Evolutionary conservation across 148 eudicot species (phyloP).

Genomic region (Rheum nobile): DNA sequence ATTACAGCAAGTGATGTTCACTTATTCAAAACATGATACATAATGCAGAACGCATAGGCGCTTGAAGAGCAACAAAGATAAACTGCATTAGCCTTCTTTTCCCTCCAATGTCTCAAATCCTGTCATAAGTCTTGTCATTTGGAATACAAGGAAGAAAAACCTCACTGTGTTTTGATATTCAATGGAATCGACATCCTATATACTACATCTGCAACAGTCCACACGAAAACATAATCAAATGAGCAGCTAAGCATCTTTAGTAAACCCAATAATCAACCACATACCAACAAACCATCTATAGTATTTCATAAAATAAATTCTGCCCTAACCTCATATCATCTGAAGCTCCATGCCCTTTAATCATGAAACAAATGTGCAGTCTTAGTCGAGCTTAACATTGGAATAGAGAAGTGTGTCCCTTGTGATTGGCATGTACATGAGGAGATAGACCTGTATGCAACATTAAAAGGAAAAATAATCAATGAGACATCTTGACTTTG

Average conservation of each 20-base stretch:
- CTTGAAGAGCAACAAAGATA: background rate
- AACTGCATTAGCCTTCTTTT: slow-evolving; percentile 1
- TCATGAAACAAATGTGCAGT: background rate
- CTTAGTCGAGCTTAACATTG: slow-evolving; percentile 79
- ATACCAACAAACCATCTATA: background rate
- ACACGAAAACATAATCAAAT: background rate
- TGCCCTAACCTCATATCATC: background rate
- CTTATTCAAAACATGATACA: slow-evolving; percentile 4
- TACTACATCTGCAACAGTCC: background rate
- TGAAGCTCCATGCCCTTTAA: background rate
- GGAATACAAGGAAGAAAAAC: background rate
- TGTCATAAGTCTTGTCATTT: background rate
- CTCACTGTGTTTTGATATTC: background rate
- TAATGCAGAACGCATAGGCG: background rate
- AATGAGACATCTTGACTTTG: background rate
- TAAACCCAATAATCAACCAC: background rate
- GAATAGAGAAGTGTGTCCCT: slow-evolving; percentile 89
- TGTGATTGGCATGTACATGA: slow-evolving; percentile 75
- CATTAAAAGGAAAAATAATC: background rate
- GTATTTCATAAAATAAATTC: background rate
- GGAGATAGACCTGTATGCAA: slow-evolving; percentile 50
- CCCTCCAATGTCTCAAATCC: background rate
- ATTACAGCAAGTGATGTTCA: background rate
- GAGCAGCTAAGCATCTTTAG: background rate
- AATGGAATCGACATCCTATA: background rate